A percentile compares a stretch with the other conserved stretches of the same genome.
These are phyloP conservation scores for Lanzia echinophila DNA, from an alignment of 2,329 filamentous ascomycete genomes.

Conservation along the genomic window DNA sequence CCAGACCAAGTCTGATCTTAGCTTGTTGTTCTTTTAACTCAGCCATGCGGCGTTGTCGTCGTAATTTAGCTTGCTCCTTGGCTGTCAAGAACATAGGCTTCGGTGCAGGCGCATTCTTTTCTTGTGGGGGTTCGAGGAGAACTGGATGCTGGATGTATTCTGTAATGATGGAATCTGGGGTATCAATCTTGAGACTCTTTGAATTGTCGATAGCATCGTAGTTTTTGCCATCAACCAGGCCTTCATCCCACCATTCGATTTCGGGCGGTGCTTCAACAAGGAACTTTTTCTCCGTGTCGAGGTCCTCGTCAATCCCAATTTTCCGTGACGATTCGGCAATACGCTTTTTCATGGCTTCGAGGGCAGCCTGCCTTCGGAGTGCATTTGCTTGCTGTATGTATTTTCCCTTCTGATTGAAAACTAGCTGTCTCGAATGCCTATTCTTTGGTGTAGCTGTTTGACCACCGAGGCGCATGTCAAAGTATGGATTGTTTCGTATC, in stretches of 20 bases:
- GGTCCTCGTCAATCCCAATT: constrained; percentile 87
- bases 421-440: constrained; percentile 66
- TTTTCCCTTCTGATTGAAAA: constrained; percentile 95
- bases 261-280: constrained; percentile 76
- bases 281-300: constrained; percentile 84
- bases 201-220: constrained; percentile 66
- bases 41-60: constrained; percentile 82
- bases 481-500: constrained; percentile 71
- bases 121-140: constrained; percentile 82
- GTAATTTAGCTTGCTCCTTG: constrained; percentile 85
- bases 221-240: constrained; percentile 64
- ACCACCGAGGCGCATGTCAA: constrained; percentile 60
- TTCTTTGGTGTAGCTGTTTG: constrained; percentile 52
- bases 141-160: constrained; percentile 90
- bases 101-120: constrained; percentile 67
- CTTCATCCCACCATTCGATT: constrained; percentile 98
- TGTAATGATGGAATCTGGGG: constrained; percentile 81
- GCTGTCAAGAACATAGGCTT: constrained; percentile 91
- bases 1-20: constrained; percentile 85
- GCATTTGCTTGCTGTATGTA: constrained; percentile 93
- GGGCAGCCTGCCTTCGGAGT: constrained; percentile 73
- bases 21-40: constrained; percentile 94
- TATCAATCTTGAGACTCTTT: constrained; percentile 63
- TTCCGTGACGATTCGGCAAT: constrained; percentile 84
- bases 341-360: constrained; percentile 91